Percentiles rank a stretch among this genome's conserved stretches.
Evolutionary conservation across 352 stramenopile species (phyloP).

Genomic region (Phytophthora cryptogea): DNA sequence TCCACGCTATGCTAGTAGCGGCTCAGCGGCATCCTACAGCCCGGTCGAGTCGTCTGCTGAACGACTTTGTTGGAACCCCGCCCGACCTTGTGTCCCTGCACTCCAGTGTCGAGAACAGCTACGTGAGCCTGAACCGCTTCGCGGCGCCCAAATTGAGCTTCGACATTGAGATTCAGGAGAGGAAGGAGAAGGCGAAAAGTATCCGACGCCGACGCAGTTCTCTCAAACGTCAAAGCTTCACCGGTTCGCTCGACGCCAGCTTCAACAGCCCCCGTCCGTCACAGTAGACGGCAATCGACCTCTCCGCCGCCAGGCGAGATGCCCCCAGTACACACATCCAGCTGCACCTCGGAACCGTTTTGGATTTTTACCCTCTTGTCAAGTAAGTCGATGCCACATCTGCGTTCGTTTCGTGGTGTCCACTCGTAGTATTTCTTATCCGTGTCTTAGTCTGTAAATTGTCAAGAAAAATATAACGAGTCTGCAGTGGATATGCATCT

Average conservation of each 20-base stretch:
- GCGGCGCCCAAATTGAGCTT: slow-evolving; percentile 68
- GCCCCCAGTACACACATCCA: slow-evolving; percentile 10
- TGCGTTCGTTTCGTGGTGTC: slow-evolving; percentile 18
- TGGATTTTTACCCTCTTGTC: slow-evolving; percentile 24
- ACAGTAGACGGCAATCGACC: slow-evolving; percentile 22
- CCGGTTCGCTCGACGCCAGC: slow-evolving; percentile 30
- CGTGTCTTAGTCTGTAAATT: slow-evolving; percentile 30
- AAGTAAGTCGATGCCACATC: slow-evolving; percentile 16
- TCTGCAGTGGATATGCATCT: slow-evolving; percentile 15
- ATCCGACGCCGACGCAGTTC: slow-evolving; percentile 61
- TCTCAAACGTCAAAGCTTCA: slow-evolving; percentile 44
- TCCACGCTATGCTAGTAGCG: slow-evolving; percentile 66
- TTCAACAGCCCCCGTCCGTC: slow-evolving; percentile 19
- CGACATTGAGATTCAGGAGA: slow-evolving; percentile 72
- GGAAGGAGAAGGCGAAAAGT: slow-evolving; percentile 71
- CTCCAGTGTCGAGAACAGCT: slow-evolving; percentile 66
- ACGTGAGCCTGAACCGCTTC: slow-evolving; percentile 83
- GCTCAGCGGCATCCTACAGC: slow-evolving; percentile 53
- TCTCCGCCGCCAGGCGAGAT: slow-evolving; percentile 30
- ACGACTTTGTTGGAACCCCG: slow-evolving; percentile 71
- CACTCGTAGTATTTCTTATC: slow-evolving; percentile 20
- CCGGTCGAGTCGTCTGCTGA: slow-evolving; percentile 59
- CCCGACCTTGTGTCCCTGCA: slow-evolving; percentile 59
- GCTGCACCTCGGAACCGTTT: slow-evolving; percentile 28
- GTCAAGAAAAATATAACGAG: slow-evolving; percentile 34